phyloP scores from a whole-genome alignment of 768 basidiomycete genomes.

The Mycena sanguinolenta region DNA sequence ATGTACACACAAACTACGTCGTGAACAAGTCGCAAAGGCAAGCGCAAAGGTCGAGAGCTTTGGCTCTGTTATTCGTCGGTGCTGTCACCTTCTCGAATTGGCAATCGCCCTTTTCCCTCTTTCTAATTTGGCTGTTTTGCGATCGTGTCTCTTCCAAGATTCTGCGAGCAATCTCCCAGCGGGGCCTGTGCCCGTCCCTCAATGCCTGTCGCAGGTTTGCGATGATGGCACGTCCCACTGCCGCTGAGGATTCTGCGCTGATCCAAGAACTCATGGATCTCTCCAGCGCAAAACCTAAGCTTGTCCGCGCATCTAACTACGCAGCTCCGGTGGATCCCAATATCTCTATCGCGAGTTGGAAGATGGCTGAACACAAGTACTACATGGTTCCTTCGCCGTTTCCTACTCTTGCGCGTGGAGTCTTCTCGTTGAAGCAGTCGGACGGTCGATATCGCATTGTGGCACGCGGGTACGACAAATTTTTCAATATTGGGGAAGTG shows the following conservation, averaged over 20 bases:
- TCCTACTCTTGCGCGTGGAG: slow-evolving; percentile 91
- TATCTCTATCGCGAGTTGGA: slow-evolving; percentile 85
- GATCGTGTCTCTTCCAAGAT: slow-evolving; percentile 18
- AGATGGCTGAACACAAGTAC: slow-evolving; percentile 97
- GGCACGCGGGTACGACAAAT: slow-evolving; percentile 96
- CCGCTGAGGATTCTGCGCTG: slow-evolving; percentile 67
- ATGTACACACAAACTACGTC: no score
- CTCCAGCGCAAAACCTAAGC: slow-evolving; percentile 68
- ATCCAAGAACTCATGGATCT: slow-evolving; percentile 66
- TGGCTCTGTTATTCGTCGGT: no score
- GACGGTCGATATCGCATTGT: slow-evolving; percentile 72
- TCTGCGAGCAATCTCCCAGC: slow-evolving; percentile 2
- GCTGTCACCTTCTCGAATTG: no score
- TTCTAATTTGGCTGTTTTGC: no score
- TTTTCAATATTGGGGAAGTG: slow-evolving; percentile 97
- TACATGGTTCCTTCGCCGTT: slow-evolving; percentile 91
- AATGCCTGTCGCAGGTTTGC: slow-evolving; percentile 4
- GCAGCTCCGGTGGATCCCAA: slow-evolving; percentile 67
- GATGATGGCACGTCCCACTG: background rate
- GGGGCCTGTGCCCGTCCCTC: slow-evolving; percentile 27
- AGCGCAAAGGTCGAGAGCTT: no score
- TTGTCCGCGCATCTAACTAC: slow-evolving; percentile 72
- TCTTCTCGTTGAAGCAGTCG: slow-evolving; percentile 76
- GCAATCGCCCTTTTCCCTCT: no score
- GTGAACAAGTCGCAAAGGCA: no score